Conservation (phyloP, 192 early-diverging fungal species). For the Umbelopsis sp. region DNA sequence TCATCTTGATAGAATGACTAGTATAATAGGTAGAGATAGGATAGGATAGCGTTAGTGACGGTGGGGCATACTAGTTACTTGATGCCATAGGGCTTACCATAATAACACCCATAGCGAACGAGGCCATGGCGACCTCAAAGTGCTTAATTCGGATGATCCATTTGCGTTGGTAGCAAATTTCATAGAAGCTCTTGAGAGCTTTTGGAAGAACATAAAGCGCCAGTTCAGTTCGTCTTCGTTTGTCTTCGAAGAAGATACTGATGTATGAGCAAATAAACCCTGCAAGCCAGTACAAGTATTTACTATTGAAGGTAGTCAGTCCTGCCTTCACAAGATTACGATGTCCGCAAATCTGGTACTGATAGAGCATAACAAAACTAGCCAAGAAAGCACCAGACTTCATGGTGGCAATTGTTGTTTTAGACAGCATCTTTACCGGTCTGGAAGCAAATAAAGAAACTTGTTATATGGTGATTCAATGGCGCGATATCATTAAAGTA, state of each 20-base stretch:
- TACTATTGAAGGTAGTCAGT: slow-evolving; percentile 46
- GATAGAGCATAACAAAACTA: slow-evolving; percentile 65
- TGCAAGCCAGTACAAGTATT: slow-evolving; percentile 64
- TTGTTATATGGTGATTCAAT: neutral
- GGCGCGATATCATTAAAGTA: neutral
- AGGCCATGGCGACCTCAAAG: slow-evolving; percentile 65
- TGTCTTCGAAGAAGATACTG: slow-evolving; percentile 74
- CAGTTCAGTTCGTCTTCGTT: slow-evolving; percentile 64
- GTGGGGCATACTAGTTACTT: too few relatives aligned
- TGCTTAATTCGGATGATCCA: slow-evolving; percentile 58
- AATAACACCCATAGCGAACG: slow-evolving; percentile 66
- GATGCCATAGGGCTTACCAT: too few relatives aligned
- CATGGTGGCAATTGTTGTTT: slow-evolving; percentile 53
- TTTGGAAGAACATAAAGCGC: slow-evolving; percentile 82
- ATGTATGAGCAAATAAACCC: slow-evolving; percentile 57
- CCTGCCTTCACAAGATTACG: slow-evolving; percentile 55
- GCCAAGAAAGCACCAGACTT: slow-evolving; percentile 68
- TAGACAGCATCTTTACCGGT: slow-evolving; percentile 50
- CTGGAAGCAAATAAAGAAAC: slow-evolving; percentile 25
- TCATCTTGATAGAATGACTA: slow-evolving; percentile 65
- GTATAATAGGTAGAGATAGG: slow-evolving; percentile 9
- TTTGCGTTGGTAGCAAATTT: slow-evolving; percentile 63
- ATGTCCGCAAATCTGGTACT: slow-evolving; percentile 66
- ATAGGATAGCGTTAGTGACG: too few relatives aligned
- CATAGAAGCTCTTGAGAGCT: slow-evolving; percentile 65